These are phyloP conservation scores for Excoecaria agallocha DNA, from an alignment of 345 rosid genomes.

Conservation along the genomic window DNA sequence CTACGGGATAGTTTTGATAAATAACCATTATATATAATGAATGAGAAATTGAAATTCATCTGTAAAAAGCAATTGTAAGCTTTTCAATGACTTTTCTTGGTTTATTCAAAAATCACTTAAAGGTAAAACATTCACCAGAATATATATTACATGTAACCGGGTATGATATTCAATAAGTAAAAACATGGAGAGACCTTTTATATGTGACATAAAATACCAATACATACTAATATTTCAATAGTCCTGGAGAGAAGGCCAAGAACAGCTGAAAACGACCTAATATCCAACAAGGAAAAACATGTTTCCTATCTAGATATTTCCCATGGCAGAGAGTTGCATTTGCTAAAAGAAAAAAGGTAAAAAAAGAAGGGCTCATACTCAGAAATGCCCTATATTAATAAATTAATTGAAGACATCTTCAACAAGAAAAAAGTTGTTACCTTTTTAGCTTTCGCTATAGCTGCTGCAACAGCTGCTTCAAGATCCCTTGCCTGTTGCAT, in stretches of 20 bases:
- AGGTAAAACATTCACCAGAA: too few relatives aligned
- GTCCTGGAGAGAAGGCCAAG: neutral
- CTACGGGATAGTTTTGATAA: neutral
- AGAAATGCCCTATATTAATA: too few relatives aligned
- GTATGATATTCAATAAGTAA: neutral
- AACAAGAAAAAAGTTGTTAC: constrained; percentile 25
- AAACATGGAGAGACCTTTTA: neutral
- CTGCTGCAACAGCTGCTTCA: constrained; percentile 56
- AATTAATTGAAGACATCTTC: too few relatives aligned
- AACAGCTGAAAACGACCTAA: neutral
- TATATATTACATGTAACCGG: neutral
- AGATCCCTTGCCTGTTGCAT: constrained; percentile 66
- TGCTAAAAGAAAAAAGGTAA: neutral
- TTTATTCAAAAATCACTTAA: neutral
- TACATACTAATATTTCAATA: neutral
- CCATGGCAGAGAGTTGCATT: too few relatives aligned
- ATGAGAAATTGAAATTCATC: neutral
- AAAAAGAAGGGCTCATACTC: too few relatives aligned
- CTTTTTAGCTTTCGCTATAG: constrained; percentile 64
- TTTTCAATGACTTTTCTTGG: neutral
- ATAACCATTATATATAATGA: neutral
- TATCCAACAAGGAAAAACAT: neutral
- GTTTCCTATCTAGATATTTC: neutral
- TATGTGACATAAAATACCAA: neutral
- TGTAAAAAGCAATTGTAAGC: neutral